phyloP scores from a whole-genome alignment of 139 green algal species.

The Dunaliella primolecta region DNA sequence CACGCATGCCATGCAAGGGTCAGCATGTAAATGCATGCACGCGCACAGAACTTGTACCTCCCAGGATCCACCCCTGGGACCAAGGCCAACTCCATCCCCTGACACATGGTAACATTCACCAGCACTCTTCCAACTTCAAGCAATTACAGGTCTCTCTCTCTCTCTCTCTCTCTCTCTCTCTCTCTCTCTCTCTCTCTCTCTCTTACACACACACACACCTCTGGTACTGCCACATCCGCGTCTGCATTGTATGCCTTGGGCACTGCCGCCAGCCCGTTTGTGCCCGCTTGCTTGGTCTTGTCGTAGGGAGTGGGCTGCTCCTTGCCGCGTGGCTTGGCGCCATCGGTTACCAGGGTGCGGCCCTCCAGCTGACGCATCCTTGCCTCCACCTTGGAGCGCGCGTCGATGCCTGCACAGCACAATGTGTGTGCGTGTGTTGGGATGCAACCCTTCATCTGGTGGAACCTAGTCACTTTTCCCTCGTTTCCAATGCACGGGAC shows the following conservation, averaged over 20 bases:
- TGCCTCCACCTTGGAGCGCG: conserved; percentile 85
- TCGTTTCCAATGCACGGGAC: too few relatives aligned
- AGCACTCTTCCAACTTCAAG: conserved; percentile 1
- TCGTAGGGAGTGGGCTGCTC: conserved; percentile 66
- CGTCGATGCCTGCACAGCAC: conserved; percentile 65
- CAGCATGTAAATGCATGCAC: too few relatives aligned
- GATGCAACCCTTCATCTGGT: too few relatives aligned
- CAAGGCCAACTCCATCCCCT: neutral
- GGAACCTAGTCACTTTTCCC: too few relatives aligned
- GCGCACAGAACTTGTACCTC: too few relatives aligned
- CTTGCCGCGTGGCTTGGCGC: conserved; percentile 49
- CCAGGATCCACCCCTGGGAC: neutral
- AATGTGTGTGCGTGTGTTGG: too few relatives aligned
- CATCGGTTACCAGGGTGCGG: conserved; percentile 57
- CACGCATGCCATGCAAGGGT: neutral
- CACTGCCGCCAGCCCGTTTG: conserved; percentile 38
- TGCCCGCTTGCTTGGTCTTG: conserved; percentile 46
- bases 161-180: neutral
- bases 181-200: neutral
- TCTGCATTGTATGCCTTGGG: conserved; percentile 81
- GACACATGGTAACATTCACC: neutral
- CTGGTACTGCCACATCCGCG: conserved; percentile 56
- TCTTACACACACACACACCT: conserved; percentile 6
- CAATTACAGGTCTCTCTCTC: too few relatives aligned
- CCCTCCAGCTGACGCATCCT: conserved; percentile 91